Evolutionary conservation across 2,329 filamentous ascomycete genomes (phyloP).

Genomic region (Cladobotryum protrusum): DNA sequence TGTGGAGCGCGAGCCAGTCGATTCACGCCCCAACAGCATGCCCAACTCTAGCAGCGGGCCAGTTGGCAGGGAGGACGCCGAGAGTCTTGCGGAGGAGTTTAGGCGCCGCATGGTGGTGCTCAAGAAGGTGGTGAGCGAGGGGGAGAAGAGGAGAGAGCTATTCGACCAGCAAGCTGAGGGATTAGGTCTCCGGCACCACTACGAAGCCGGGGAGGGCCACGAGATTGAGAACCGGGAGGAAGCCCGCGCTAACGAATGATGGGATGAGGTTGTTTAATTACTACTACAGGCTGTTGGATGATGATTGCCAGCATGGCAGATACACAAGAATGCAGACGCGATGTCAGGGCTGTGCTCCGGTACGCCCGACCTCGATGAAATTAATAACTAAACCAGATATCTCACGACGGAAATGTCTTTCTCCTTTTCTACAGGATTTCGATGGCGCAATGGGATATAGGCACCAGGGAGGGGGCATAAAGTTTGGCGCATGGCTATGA

Average conservation of each 20-base stretch:
- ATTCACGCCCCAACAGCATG: conserved; percentile 20
- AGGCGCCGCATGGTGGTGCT: conserved; percentile 50
- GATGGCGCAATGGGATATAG: not conserved
- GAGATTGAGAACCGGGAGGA: not conserved
- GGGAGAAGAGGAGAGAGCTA: conserved; percentile 36
- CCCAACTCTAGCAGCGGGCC: conserved; percentile 26
- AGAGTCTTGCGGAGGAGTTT: conserved; percentile 49
- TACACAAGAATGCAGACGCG: not conserved
- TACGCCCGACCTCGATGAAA: not conserved
- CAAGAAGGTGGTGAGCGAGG: conserved; percentile 47
- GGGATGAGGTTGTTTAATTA: not conserved
- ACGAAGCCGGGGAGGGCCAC: not conserved
- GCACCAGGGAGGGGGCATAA: not conserved
- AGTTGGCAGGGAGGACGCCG: conserved; percentile 41
- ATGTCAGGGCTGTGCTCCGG: not conserved
- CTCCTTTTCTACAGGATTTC: not conserved
- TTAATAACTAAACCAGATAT: not conserved
- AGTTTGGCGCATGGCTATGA: too few relatives aligned
- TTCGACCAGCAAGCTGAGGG: conserved; percentile 2
- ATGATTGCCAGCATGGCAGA: not conserved
- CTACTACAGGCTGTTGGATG: not conserved
- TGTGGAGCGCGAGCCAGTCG: conserved; percentile 31
- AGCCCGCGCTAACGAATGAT: not conserved
- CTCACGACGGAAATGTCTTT: not conserved
- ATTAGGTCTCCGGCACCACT: conserved; percentile 1